A percentile compares a stretch with the other conserved stretches of the same genome.
These are phyloP conservation scores for Schoenoplectus tabernaemontani DNA, from an alignment of 202 grass and related monocot genomes.

Conservation along the genomic window DNA sequence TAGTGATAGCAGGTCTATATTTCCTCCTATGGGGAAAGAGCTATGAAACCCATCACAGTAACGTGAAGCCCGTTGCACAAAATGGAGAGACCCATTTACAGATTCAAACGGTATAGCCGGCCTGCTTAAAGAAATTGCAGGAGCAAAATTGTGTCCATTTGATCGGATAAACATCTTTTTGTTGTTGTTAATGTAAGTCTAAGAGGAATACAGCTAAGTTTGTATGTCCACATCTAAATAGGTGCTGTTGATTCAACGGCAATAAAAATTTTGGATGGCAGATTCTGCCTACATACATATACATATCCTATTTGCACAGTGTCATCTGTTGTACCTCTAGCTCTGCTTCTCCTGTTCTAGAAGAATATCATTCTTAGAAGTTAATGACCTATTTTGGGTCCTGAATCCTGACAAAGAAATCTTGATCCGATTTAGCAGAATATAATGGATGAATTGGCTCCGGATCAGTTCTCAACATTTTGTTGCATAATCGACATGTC, in stretches of 20 bases:
- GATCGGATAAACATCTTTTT: slow-evolving; percentile 11
- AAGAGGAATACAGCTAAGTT: background rate
- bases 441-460: background rate
- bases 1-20: slow-evolving; percentile 79
- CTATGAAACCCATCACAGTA: slow-evolving; percentile 29
- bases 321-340: background rate
- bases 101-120: slow-evolving; percentile 16
- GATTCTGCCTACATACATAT: background rate
- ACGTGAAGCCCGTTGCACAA: slow-evolving; percentile 19
- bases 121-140: background rate
- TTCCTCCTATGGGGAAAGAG: slow-evolving; percentile 87
- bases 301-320: background rate
- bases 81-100: slow-evolving; percentile 24
- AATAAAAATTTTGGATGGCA: background rate
- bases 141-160: background rate
- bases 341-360: background rate
- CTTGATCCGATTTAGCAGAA: background rate
- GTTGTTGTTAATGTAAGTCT: background rate
- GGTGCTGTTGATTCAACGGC: background rate
- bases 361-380: background rate
- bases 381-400: background rate
- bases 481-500: background rate
- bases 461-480: background rate
- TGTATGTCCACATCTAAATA: background rate
- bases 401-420: background rate